A percentile compares a stretch with the other conserved stretches of the same genome.
phyloP scores from a whole-genome alignment of 371 early-diverging fungal genomes.

The Mortierella polycephala region DNA sequence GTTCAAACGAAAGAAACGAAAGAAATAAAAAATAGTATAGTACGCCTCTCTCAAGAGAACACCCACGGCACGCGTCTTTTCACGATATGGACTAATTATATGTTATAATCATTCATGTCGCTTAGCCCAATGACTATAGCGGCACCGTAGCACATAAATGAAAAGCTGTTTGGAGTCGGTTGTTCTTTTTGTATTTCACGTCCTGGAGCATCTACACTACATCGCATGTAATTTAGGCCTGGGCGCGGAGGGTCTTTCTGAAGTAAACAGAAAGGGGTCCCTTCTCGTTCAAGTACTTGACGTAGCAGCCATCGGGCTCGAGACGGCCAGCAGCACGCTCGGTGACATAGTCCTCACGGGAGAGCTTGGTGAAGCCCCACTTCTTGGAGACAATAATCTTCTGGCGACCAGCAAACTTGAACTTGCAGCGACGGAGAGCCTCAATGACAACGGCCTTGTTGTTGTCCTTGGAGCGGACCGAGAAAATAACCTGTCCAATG shows the following conservation, averaged over 20 bases:
- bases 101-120: too few species aligned
- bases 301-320: slow-evolving; percentile 97
- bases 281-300: slow-evolving; percentile 95
- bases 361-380: slow-evolving; percentile 99
- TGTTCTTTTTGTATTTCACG: too few species aligned
- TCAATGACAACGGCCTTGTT: slow-evolving; percentile 97
- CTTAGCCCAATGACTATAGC: too few species aligned
- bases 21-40: too few species aligned
- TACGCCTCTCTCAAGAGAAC: too few species aligned
- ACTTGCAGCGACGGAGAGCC: slow-evolving; percentile 99
- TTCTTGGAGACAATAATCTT: slow-evolving; percentile 99
- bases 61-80: too few species aligned
- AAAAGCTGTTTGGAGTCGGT: too few species aligned
- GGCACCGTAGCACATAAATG: too few species aligned
- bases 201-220: too few species aligned
- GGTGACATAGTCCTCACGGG: slow-evolving; percentile 92
- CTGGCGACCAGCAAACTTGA: slow-evolving; percentile 99
- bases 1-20: too few species aligned
- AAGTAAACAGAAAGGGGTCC: slow-evolving; percentile 87
- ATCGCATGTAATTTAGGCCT: slow-evolving; percentile 5
- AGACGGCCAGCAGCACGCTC: slow-evolving; percentile 84
- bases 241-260: slow-evolving; percentile 45
- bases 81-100: too few species aligned
- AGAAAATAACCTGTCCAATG: slow-evolving; percentile 99
- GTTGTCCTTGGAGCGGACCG: slow-evolving; percentile 97